These are phyloP conservation scores for Hemisphaericaspora nanyangensis DNA, from an alignment of 805 yeast species.

Conservation along the genomic window DNA sequence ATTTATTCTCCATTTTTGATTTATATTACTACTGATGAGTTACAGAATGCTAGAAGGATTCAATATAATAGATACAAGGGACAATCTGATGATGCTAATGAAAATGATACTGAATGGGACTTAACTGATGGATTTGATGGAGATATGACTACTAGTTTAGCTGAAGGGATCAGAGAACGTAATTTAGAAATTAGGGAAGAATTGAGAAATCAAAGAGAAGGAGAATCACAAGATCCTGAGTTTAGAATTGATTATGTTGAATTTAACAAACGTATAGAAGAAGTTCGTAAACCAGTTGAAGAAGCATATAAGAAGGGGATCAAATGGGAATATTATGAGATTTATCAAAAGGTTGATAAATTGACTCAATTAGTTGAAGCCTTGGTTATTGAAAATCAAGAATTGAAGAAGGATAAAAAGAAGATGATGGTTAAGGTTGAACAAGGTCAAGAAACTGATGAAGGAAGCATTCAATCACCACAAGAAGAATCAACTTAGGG, in stretches of 20 bases:
- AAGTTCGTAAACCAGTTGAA: conserved; percentile 55
- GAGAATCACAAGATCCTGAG: conserved; percentile 67
- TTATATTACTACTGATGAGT: conserved; percentile 61
- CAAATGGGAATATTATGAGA: conserved; percentile 59
- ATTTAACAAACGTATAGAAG: conserved; percentile 51
- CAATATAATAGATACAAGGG: conserved; percentile 63
- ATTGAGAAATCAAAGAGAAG: conserved; percentile 51
- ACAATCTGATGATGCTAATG: conserved; percentile 75
- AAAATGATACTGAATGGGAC: conserved; percentile 76
- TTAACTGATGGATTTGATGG: conserved; percentile 65
- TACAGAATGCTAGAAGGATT: conserved; percentile 63
- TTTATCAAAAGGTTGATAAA: conserved; percentile 50
- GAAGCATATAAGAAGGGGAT: conserved; percentile 53
- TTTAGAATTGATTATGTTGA: conserved; percentile 47
- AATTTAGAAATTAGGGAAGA: conserved; percentile 35
- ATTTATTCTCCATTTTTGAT: conserved; percentile 66
- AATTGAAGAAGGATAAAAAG: conserved; percentile 19
- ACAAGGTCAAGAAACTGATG: too few species aligned
- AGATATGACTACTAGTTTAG: conserved; percentile 23
- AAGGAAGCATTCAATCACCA: too few species aligned
- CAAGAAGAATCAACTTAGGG: too few species aligned
- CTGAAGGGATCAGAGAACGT: conserved; percentile 34
- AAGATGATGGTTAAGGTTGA: too few species aligned
- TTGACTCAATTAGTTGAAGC: conserved; percentile 37
- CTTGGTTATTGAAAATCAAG: conserved; percentile 33